A percentile compares a stretch with the other conserved stretches of the same genome.
phyloP scores from a whole-genome alignment of 2,329 filamentous ascomycete genomes.

The Aspergillus quadrilineatus region DNA sequence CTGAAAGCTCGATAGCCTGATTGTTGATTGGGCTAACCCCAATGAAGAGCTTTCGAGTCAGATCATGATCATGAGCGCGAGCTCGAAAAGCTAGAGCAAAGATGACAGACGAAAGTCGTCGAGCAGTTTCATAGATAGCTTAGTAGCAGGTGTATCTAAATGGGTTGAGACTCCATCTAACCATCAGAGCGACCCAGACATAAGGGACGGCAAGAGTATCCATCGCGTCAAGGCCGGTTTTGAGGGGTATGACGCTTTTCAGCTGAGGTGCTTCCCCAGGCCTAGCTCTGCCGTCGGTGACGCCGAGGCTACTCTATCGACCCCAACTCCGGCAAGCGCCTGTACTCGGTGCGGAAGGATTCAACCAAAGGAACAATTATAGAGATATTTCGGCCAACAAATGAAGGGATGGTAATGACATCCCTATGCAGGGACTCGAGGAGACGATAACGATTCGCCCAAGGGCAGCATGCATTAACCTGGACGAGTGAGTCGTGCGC shows the following conservation, averaged over 20 bases:
- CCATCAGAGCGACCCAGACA: not conserved
- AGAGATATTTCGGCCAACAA: not conserved
- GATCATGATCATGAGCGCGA: conserved; percentile 2
- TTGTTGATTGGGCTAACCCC: conserved; percentile 4
- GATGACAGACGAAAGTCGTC: not conserved
- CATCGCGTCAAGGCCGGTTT: not conserved
- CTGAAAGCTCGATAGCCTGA: conserved; percentile 7
- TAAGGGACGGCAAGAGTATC: not conserved
- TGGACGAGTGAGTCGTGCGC: conserved; percentile 1
- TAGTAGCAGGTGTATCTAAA: not conserved
- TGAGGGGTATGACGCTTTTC: not conserved
- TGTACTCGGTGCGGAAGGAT: not conserved
- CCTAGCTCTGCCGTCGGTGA: conserved; percentile 5
- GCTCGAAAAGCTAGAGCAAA: conserved; percentile 2
- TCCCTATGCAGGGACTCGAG: conserved; percentile 15
- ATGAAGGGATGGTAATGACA: conserved; percentile 14
- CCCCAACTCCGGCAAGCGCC: not conserved
- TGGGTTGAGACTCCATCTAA: not conserved
- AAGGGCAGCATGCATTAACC: not conserved
- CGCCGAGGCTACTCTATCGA: not conserved
- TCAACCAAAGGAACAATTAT: not conserved
- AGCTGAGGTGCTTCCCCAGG: conserved; percentile 3
- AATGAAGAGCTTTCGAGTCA: not conserved
- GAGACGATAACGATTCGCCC: conserved; percentile 13
- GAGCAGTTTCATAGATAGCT: not conserved